Conservation (phyloP, 345 rosid species). For the Geranium brycei region DNA sequence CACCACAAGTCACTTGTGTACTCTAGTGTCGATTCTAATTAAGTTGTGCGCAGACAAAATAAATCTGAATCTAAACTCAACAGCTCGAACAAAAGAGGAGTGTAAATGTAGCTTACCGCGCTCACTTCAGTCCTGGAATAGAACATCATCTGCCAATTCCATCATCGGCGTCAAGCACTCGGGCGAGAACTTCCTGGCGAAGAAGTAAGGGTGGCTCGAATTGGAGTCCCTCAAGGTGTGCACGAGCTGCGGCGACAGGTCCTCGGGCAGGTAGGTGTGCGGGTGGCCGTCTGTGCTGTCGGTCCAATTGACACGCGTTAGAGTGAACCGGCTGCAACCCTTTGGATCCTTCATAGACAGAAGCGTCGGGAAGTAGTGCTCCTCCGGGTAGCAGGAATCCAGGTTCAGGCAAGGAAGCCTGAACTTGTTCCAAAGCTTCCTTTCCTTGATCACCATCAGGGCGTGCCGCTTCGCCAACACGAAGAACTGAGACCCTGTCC, state of each 20-base stretch:
- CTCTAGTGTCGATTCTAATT: too few species aligned
- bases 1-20: background rate
- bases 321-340: conserved; percentile 50
- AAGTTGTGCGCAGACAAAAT: too few species aligned
- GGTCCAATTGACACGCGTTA: conserved; percentile 83
- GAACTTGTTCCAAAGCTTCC: conserved; percentile 66
- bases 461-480: conserved; percentile 61
- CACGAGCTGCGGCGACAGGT: conserved; percentile 39
- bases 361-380: conserved; percentile 82
- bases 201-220: conserved; percentile 38
- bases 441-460: conserved; percentile 43
- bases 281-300: conserved; percentile 70
- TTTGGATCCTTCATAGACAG: conserved; percentile 52
- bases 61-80: background rate
- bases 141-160: conserved; percentile 52
- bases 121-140: conserved; percentile 38
- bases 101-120: conserved; percentile 18
- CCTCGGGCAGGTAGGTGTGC: conserved; percentile 28
- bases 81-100: background rate
- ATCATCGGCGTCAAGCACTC: conserved; percentile 52
- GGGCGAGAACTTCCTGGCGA: conserved; percentile 71
- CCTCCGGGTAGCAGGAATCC: conserved; percentile 69
- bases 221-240: conserved; percentile 38
- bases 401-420: conserved; percentile 42
- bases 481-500: conserved; percentile 89